Percentiles rank a stretch among this genome's conserved stretches.
Conservation (phyloP, 352 stramenopile genomes). For the Globisporangium nunn region DNA sequence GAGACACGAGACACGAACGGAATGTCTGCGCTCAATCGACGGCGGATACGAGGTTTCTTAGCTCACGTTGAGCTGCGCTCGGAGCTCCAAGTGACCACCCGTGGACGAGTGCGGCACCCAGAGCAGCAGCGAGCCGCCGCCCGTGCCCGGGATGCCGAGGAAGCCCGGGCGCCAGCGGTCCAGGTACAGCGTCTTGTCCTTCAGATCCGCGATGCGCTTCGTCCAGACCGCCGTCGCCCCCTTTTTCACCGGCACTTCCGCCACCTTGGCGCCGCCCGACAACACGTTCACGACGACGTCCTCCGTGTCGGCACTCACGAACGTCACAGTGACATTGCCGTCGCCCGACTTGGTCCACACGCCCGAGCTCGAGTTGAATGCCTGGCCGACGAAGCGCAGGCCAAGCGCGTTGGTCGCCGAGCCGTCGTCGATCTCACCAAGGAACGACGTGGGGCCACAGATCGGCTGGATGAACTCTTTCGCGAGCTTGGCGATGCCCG, state of each 20-base stretch:
- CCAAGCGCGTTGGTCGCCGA: conserved; percentile 30
- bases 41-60: conserved; percentile 8
- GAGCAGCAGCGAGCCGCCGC: conserved; percentile 22
- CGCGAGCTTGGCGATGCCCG: conserved; percentile 31
- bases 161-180: conserved; percentile 36
- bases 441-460: conserved; percentile 45
- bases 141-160: conserved; percentile 25
- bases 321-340: conserved; percentile 30
- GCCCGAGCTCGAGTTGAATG: conserved; percentile 33
- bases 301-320: conserved; percentile 30
- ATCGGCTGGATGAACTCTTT: conserved; percentile 54
- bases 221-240: conserved; percentile 35
- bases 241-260: conserved; percentile 22
- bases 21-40: too few relatives aligned
- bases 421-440: conserved; percentile 53
- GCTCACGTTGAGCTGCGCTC: conserved; percentile 34
- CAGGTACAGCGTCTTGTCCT: conserved; percentile 46
- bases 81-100: conserved; percentile 30
- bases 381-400: conserved; percentile 27
- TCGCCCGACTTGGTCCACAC: conserved; percentile 37
- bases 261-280: conserved; percentile 28
- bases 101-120: conserved; percentile 31
- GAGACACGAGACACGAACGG: too few relatives aligned
- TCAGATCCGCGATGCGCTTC: conserved; percentile 23
- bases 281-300: conserved; percentile 39